These are phyloP conservation scores for Lunularia cruciata DNA, from an alignment of 225 moss, liverwort and hornwort genomes.

Conservation along the genomic window DNA sequence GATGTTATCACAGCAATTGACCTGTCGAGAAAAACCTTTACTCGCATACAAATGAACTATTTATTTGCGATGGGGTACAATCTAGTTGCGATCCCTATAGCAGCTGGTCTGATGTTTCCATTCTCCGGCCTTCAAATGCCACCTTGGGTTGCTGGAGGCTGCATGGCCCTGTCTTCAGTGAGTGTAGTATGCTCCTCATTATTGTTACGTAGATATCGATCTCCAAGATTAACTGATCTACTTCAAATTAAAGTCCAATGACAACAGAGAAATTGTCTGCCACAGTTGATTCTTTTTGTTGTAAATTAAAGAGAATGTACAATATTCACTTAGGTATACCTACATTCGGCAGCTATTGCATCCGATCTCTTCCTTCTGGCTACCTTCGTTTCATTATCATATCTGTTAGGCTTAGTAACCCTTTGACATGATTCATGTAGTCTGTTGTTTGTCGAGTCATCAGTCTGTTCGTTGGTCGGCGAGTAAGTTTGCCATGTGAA, in stretches of 20 bases:
- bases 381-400: too few relatives aligned
- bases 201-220: slow-evolving; percentile 61
- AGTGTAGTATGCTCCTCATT: slow-evolving; percentile 94
- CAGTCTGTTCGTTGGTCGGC: too few relatives aligned
- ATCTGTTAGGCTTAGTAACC: too few relatives aligned
- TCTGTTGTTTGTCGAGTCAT: too few relatives aligned
- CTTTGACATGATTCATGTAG: too few relatives aligned
- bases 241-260: slow-evolving; percentile 72
- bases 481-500: too few relatives aligned
- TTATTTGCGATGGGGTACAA: slow-evolving; percentile 88
- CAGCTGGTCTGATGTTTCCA: slow-evolving; percentile 74
- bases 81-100: slow-evolving; percentile 69
- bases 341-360: background rate
- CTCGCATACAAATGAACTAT: slow-evolving; percentile 77
- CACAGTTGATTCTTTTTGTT: slow-evolving; percentile 13
- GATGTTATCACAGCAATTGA: slow-evolving; percentile 93
- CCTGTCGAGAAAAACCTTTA: slow-evolving; percentile 75
- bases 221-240: slow-evolving; percentile 80
- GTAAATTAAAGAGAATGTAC: slow-evolving; percentile 29
- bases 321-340: slow-evolving; percentile 6
- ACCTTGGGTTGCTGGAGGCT: slow-evolving; percentile 88
- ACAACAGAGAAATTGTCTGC: slow-evolving; percentile 44
- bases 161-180: slow-evolving; percentile 85
- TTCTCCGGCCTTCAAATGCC: slow-evolving; percentile 53
- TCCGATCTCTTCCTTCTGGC: background rate